Percentiles rank a stretch among this genome's conserved stretches.
phyloP scores from a whole-genome alignment of 257 asterid species.

The Capsicum baccatum region DNA sequence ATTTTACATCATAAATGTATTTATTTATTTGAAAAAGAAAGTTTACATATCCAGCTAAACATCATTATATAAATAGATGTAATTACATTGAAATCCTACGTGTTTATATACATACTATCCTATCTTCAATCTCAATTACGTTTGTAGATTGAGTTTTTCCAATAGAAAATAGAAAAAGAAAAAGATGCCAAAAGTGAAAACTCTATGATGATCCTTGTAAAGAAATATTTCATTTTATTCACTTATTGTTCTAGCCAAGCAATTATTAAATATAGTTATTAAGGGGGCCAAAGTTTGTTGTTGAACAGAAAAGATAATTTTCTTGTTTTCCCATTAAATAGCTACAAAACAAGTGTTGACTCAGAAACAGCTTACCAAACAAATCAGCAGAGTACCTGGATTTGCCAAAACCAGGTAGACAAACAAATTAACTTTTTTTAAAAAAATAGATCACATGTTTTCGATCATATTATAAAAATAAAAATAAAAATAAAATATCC shows the following conservation, averaged over 20 bases:
- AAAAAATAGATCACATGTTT: background rate
- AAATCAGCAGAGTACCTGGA: constrained; percentile 18
- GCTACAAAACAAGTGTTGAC: background rate
- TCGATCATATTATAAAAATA: background rate
- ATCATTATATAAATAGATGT: too few relatives aligned
- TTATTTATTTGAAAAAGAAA: too few relatives aligned
- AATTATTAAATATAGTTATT: background rate
- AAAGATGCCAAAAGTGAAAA: background rate
- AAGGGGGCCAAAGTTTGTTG: background rate
- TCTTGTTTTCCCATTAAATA: constrained; percentile 8
- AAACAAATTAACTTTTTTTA: background rate
- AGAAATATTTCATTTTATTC: background rate
- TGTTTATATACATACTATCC: background rate
- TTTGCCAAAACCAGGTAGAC: background rate
- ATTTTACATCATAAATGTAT: too few relatives aligned
- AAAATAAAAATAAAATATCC: too few relatives aligned
- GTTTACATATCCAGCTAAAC: too few relatives aligned
- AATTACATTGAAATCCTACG: background rate
- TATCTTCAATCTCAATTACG: too few relatives aligned
- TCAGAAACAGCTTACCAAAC: constrained; percentile 20
- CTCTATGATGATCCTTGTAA: background rate
- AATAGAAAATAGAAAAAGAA: background rate
- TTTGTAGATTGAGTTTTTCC: background rate
- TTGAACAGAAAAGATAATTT: background rate
- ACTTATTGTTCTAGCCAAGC: background rate